Evolutionary conservation across 129 eudicot species (phyloP).

Genomic region (Flaveria bidentis): DNA sequence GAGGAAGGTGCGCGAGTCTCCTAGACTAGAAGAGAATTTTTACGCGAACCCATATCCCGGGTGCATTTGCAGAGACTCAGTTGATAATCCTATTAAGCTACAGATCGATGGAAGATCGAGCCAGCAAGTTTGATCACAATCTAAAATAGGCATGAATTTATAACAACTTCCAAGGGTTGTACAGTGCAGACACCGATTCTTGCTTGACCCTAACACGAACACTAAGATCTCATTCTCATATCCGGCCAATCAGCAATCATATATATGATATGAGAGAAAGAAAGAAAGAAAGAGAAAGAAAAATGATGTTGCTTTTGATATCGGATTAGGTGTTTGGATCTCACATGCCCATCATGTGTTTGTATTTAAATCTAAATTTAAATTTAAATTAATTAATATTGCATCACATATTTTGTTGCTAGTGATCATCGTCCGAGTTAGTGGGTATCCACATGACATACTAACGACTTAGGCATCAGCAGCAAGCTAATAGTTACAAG

Average conservation of each 20-base stretch:
- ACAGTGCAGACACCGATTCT: background rate
- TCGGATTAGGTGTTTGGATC: background rate
- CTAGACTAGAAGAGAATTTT: constrained; percentile 76
- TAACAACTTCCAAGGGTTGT: background rate
- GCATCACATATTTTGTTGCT: background rate
- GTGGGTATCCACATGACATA: too few relatives aligned
- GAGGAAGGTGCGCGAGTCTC: constrained; percentile 55
- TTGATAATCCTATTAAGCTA: background rate
- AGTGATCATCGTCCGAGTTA: background rate
- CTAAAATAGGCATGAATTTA: background rate
- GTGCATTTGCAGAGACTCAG: constrained; percentile 43
- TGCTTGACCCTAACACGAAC: background rate
- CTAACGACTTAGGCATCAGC: too few relatives aligned
- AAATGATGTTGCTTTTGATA: background rate
- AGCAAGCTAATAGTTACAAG: too few relatives aligned
- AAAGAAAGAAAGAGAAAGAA: background rate
- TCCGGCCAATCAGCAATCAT: background rate
- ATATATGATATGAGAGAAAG: background rate
- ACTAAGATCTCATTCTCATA: background rate
- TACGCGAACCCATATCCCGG: constrained; percentile 94
- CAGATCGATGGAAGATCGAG: background rate
- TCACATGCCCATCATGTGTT: too few relatives aligned
- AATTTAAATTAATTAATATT: background rate
- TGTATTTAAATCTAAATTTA: too few relatives aligned
- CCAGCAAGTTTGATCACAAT: background rate